These are phyloP conservation scores for Amanita subjunquillea DNA, from an alignment of 768 basidiomycete genomes.

Conservation along the genomic window DNA sequence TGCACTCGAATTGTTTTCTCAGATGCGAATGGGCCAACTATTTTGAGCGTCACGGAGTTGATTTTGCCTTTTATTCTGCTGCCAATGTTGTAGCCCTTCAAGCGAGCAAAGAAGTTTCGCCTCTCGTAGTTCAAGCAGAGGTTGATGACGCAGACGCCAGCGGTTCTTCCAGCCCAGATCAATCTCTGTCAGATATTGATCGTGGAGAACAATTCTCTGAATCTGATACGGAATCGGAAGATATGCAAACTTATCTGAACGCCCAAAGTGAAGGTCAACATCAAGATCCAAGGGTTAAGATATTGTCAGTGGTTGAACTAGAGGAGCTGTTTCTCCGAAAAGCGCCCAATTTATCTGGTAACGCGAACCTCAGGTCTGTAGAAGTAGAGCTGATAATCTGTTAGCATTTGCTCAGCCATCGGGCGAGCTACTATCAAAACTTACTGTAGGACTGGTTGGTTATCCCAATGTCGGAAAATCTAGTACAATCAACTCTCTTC, in stretches of 20 bases:
- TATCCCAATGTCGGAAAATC: conserved; percentile 99
- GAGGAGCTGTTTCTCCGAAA: conserved; percentile 69
- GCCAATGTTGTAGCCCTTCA: conserved; percentile 81
- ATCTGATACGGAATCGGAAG: conserved; percentile 22
- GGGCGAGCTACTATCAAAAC: conserved; percentile 49
- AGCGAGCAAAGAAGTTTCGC: conserved; percentile 42
- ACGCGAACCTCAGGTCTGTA: conserved; percentile 10
- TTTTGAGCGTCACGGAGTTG: conserved; percentile 65
- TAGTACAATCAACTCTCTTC: conserved; percentile 90
- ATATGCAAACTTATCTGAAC: conserved; percentile 31
- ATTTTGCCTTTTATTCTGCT: conserved; percentile 91
- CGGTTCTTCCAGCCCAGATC: background rate
- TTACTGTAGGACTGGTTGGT: conserved; percentile 86
- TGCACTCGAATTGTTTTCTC: conserved; percentile 1
- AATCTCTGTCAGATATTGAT: conserved; percentile 10
- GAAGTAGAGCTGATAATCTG: background rate
- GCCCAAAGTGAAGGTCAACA: conserved; percentile 45
- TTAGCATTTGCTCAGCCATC: conserved; percentile 51
- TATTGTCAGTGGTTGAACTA: conserved; percentile 79
- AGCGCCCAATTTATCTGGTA: conserved; percentile 66
- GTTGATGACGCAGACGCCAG: background rate
- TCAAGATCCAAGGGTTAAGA: conserved; percentile 57
- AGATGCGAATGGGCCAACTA: conserved; percentile 89
- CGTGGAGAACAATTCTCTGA: conserved; percentile 16
- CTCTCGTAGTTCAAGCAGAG: conserved; percentile 13